Evolutionary conservation across 495 filamentous ascomycete genomes (phyloP).

Genomic region (Chaetomium fimeti): DNA sequence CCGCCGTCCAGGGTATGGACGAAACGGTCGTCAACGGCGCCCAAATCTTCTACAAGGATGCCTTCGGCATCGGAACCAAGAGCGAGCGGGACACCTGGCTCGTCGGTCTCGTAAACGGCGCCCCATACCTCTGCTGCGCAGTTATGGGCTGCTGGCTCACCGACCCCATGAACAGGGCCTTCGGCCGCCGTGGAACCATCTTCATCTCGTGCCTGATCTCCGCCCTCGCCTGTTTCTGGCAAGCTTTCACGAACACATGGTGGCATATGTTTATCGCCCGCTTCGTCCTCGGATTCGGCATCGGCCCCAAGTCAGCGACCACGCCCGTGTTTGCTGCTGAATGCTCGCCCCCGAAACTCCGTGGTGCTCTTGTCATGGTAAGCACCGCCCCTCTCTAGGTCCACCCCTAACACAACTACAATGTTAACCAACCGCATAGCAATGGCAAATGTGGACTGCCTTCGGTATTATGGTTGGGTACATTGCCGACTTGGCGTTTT

Average conservation of each 20-base stretch:
- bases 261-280: conserved; percentile 59
- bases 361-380: conserved; percentile 76
- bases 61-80: conserved; percentile 46
- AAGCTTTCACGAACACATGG: conserved; percentile 64
- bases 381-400: not conserved
- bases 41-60: conserved; percentile 62
- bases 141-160: conserved; percentile 64
- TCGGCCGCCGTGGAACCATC: conserved; percentile 68
- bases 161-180: conserved; percentile 63
- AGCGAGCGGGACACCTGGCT: conserved; percentile 52
- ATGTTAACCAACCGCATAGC: not conserved
- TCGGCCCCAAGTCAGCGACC: conserved; percentile 60
- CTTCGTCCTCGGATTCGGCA: conserved; percentile 67
- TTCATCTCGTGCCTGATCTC: conserved; percentile 64
- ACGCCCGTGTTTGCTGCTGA: conserved; percentile 77
- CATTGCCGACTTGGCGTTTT: conserved; percentile 66
- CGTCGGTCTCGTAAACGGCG: conserved; percentile 51
- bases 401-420: not conserved
- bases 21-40: conserved; percentile 72
- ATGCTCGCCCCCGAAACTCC: conserved; percentile 67
- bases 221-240: conserved; percentile 60
- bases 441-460: conserved; percentile 70
- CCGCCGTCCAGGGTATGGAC: conserved; percentile 74
- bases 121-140: conserved; percentile 51
- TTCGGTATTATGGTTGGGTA: conserved; percentile 76